phyloP scores from a whole-genome alignment of 2,329 filamentous ascomycete genomes.

The Nectriaceae sp. region DNA sequence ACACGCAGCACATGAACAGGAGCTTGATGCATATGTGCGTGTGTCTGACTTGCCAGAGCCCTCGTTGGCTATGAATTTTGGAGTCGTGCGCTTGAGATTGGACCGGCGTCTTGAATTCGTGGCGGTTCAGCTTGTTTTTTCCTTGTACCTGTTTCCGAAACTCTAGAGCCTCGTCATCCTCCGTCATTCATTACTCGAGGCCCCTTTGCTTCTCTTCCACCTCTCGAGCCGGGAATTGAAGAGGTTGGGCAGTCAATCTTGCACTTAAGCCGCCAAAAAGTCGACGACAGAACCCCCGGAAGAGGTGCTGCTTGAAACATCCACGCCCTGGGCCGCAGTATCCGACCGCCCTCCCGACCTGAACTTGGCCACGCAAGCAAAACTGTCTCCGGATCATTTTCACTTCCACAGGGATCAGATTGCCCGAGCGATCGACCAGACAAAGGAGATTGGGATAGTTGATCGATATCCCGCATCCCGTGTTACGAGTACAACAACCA shows the following conservation, averaged over 20 bases:
- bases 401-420: too few species aligned
- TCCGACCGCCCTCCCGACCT: neutral
- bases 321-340: neutral
- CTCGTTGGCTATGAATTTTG: neutral
- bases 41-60: slow-evolving; percentile 3
- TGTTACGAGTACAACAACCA: slow-evolving; percentile 6
- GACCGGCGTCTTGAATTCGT: neutral
- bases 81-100: neutral
- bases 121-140: neutral
- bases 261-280: neutral
- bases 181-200: neutral
- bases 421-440: neutral
- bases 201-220: neutral
- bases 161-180: neutral
- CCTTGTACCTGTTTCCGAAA: neutral
- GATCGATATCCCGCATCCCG: neutral
- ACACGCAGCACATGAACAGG: too few species aligned
- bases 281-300: neutral
- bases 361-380: neutral
- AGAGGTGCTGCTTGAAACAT: neutral
- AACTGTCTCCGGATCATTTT: neutral
- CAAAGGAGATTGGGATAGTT: neutral
- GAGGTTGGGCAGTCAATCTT: too few species aligned
- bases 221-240: too few species aligned
- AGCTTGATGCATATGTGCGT: too few species aligned